These are phyloP conservation scores for Sapria himalayana DNA, from an alignment of 345 rosid species.

Conservation along the genomic window DNA sequence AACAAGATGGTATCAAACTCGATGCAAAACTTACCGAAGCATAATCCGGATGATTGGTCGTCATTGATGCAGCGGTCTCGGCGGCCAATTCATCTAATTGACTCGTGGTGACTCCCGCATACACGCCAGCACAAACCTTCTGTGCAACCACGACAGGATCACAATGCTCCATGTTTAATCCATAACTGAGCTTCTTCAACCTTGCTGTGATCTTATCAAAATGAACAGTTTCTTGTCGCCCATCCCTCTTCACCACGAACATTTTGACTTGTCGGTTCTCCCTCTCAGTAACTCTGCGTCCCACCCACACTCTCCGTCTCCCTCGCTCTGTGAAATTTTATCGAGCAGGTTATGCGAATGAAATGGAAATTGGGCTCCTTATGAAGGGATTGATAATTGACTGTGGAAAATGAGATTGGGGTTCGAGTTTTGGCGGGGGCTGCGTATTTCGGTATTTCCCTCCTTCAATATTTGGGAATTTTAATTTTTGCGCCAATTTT, in stretches of 20 bases:
- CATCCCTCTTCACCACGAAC: conserved; percentile 94
- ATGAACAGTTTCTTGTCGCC: conserved; percentile 74
- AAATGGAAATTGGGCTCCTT: too few species aligned
- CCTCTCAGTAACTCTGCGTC: background rate
- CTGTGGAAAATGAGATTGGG: too few species aligned
- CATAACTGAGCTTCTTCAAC: conserved; percentile 84
- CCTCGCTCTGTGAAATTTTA: conserved; percentile 9
- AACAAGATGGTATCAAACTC: background rate
- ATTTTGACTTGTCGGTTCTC: conserved; percentile 7
- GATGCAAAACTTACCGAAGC: conserved; percentile 51
- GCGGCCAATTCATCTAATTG: conserved; percentile 97
- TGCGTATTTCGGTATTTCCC: too few species aligned
- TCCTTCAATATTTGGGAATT: too few species aligned
- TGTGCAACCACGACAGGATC: conserved; percentile 90
- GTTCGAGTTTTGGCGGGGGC: too few species aligned
- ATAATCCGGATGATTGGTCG: conserved; percentile 85
- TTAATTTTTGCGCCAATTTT: too few species aligned
- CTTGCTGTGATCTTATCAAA: conserved; percentile 95
- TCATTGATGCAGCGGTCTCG: conserved; percentile 94
- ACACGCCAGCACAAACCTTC: conserved; percentile 98
- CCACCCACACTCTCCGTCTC: too few species aligned
- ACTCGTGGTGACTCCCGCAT: conserved; percentile 89
- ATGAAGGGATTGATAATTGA: too few species aligned
- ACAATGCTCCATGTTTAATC: conserved; percentile 78
- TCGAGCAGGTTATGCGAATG: conserved; percentile 26